Evolutionary conservation across 495 filamentous ascomycete genomes (phyloP), one percentile per base, ranked within the genome.

Genomic region (Talaromyces borbonicus): DNA sequence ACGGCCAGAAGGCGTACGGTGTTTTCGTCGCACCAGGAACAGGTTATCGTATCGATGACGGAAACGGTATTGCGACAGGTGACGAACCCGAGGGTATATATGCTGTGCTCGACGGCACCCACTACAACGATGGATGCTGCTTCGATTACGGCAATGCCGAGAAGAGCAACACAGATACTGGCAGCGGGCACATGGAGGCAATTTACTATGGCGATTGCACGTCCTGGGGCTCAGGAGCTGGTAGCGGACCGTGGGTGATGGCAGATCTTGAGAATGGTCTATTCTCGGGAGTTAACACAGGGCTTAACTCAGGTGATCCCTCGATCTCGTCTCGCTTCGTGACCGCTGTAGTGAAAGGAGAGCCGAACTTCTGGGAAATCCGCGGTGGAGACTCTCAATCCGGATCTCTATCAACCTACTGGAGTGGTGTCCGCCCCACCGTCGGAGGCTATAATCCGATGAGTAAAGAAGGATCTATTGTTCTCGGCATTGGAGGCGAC

Each of bases 91-190:
- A 80, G 61, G 75, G 74, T 39, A 73, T 80, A 60, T 80, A 80
- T 52, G 73, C 71, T 0, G 71, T 80, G 26, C 60, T 80, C 16
- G 76, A 80, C 38, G 76, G 75, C 1, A 78, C 74, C 5, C 73
- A 79, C 49, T 79, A 74, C 60, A 79, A 79, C 43, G 63, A 47
- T 26, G 65, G 25, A 22, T 80, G 76, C 66, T 80, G 76, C 63
- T 80, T 75, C 50, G 76, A 80, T 58, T 80, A 80, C 41, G 76
- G 75, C 43, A 80, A 80, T 37, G 75, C 75, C 32, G 76, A 80
- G 59, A 69, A 61, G 19, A 75, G 53, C 54, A 72, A 57, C 48
- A 56, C 22, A 7, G 75, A 79, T 50, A 78, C 74, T 1, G 76
- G 76, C 33, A 65, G 67, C 47, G 74, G 71, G 47, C 75, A 79